phyloP scores from a whole-genome alignment of 306 rosid species.

The Ziziphus jujuba region DNA sequence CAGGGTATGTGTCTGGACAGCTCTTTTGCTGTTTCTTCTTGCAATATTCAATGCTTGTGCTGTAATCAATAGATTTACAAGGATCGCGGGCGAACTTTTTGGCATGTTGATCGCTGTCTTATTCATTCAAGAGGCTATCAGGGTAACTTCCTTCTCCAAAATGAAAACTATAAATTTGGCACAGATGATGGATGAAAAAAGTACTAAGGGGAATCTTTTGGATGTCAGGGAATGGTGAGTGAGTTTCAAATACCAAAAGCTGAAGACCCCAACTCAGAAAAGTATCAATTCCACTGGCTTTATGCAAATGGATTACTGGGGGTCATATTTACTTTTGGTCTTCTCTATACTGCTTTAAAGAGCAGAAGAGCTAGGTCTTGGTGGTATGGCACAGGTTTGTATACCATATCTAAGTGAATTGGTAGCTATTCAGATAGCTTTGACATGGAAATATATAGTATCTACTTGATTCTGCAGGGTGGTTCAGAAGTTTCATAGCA shows the following conservation, averaged over 20 bases:
- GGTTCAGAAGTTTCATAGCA: slow-evolving; percentile 70
- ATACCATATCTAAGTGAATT: background rate
- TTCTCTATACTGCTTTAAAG: slow-evolving; percentile 67
- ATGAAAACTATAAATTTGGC: background rate
- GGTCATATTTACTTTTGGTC: slow-evolving; percentile 67
- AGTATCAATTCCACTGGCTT: slow-evolving; percentile 55
- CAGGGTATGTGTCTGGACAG: slow-evolving; percentile 94
- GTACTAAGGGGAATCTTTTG: slow-evolving; percentile 9
- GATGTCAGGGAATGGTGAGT: slow-evolving; percentile 59
- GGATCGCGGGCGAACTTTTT: slow-evolving; percentile 83
- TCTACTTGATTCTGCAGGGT: slow-evolving; percentile 39
- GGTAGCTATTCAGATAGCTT: background rate
- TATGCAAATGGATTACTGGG: slow-evolving; percentile 79
- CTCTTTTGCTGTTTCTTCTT: slow-evolving; percentile 66
- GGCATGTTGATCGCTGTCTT: slow-evolving; percentile 84
- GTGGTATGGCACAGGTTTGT: slow-evolving; percentile 82
- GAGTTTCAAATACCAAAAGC: slow-evolving; percentile 67
- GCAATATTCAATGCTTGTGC: slow-evolving; percentile 76
- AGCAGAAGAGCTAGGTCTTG: slow-evolving; percentile 87
- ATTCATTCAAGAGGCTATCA: slow-evolving; percentile 85
- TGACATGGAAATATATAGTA: background rate
- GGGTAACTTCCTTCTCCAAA: slow-evolving; percentile 41
- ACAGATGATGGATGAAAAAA: background rate
- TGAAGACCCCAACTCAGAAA: slow-evolving; percentile 40
- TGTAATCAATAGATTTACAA: slow-evolving; percentile 74